phyloP scores from a whole-genome alignment of 345 rosid species.

The Odontarrhena argentea region DNA sequence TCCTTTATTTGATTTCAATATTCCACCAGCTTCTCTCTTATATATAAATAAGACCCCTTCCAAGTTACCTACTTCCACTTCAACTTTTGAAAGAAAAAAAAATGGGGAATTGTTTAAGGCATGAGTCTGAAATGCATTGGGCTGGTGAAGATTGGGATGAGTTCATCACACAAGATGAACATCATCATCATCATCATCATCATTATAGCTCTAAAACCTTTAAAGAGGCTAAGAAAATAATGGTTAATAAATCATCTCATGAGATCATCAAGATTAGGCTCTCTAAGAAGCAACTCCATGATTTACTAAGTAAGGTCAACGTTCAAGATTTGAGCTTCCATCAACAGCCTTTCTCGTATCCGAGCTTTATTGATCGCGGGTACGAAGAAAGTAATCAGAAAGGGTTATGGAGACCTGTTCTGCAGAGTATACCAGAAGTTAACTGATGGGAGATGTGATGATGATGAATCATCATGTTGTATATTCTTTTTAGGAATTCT shows the following conservation, averaged over 20 bases:
- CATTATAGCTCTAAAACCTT: conserved; percentile 16
- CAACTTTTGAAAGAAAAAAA: not conserved
- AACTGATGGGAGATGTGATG: conserved; percentile 36
- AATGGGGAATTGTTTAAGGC: conserved; percentile 46
- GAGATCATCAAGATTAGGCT: conserved; percentile 81
- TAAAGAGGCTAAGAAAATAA: not conserved
- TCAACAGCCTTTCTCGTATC: conserved; percentile 36
- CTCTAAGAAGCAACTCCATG: conserved; percentile 65
- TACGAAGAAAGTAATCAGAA: conserved; percentile 33
- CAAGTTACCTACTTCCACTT: not conserved
- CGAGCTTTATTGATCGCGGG: conserved; percentile 23
- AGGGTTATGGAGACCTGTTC: conserved; percentile 63
- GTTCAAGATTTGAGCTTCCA: conserved; percentile 50
- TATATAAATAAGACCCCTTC: conserved; percentile 27
- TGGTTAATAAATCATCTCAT: conserved; percentile 22
- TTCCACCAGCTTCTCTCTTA: conserved; percentile 36
- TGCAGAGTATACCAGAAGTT: conserved; percentile 79
- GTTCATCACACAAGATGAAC: conserved; percentile 14
- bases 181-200: not conserved
- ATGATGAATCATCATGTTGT: conserved; percentile 1
- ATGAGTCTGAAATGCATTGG: conserved; percentile 44
- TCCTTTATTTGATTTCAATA: conserved; percentile 21
- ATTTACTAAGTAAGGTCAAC: conserved; percentile 48
- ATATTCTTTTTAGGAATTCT: conserved; percentile 22
- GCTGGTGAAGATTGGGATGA: conserved; percentile 48